Base-by-base conservation (phyloP, 257 asterid genomes). In the Knoxia roxburghii region DNA sequence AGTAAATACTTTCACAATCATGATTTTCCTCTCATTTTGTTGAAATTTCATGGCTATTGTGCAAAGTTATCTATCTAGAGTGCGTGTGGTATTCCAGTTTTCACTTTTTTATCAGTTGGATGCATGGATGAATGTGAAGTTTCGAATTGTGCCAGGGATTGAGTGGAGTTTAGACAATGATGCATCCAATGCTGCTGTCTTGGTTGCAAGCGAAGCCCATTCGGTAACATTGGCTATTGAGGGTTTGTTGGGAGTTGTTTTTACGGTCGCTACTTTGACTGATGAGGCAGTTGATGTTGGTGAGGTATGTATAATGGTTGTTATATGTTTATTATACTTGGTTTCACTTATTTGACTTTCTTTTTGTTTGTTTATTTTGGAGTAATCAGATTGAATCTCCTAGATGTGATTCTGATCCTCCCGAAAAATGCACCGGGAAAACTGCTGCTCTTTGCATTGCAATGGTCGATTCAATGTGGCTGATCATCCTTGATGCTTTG, bases 151-250 rank as follows among this genome's bases (percentile, higher is more conserved):
- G 60, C 33, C 84, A 93, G 99, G 99, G 79, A 77, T 93, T 62
- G 99, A 93, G 80, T 93, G 99, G 99, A 93, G 91, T 85, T 90
- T 93, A 79, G 99, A 93, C 69, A 86, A 86, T 48, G 99, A 93
- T 73, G 99, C 99, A 64, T 90, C 99, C 37, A 93, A 90, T 85
- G 86, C 95, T 58, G 86, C 96, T 54, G 97, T 93, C 69, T 76
- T 93, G 89, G 96, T 88, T 78, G 99, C 99, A 62, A 93, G 99
- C 77, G 99, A 93, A 83, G 99, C 99, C 56, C 99, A 93, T 79
- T 92, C 99, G 53, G 84, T 93, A 70, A 88, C 96, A 71, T 85
- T 93, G 76, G 99, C 99, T 61, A 90, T 93, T 72, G 97, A 93
- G 85, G 99, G 99, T 67, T 78, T 93, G 61, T 70, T 93, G 74